phyloP scores from a whole-genome alignment of 352 stramenopile genomes.

The Phytophthora colocasiae region DNA sequence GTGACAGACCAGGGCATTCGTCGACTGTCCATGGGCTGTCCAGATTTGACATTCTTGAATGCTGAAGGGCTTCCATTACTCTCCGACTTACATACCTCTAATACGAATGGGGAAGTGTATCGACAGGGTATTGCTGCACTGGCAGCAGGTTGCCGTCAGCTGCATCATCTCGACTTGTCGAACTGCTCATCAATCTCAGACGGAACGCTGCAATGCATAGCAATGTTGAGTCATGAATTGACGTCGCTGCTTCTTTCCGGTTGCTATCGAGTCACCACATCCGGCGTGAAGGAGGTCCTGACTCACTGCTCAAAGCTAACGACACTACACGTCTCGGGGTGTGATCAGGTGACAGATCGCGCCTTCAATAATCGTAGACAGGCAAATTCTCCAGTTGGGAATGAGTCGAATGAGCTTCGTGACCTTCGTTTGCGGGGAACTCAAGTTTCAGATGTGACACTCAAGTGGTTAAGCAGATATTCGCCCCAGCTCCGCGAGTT shows the following conservation, averaged over 20 bases:
- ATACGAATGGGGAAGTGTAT: slow-evolving; percentile 3
- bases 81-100: slow-evolving; percentile 33
- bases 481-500: slow-evolving; percentile 80
- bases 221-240: slow-evolving; percentile 26
- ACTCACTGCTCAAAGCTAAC: slow-evolving; percentile 34
- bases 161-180: slow-evolving; percentile 66
- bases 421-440: slow-evolving; percentile 50
- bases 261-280: slow-evolving; percentile 37
- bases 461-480: slow-evolving; percentile 48
- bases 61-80: slow-evolving; percentile 53
- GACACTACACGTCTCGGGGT: slow-evolving; percentile 36
- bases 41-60: slow-evolving; percentile 54
- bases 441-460: slow-evolving; percentile 47
- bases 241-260: slow-evolving; percentile 30
- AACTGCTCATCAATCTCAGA: slow-evolving; percentile 56
- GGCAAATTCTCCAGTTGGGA: slow-evolving; percentile 1
- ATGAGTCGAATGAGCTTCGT: slow-evolving; percentile 31
- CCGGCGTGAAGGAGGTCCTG: slow-evolving; percentile 35
- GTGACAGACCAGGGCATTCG: slow-evolving; percentile 67
- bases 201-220: slow-evolving; percentile 31
- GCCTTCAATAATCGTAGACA: slow-evolving; percentile 29
- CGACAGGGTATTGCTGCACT: slow-evolving; percentile 49
- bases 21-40: slow-evolving; percentile 54
- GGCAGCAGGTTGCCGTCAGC: slow-evolving; percentile 33
- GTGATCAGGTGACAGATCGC: slow-evolving; percentile 50